Evolutionary conservation across 164 flowering plant species (phyloP), one percentile per base, ranked within the genome.

Genomic region (Stephania yunnanensis): DNA sequence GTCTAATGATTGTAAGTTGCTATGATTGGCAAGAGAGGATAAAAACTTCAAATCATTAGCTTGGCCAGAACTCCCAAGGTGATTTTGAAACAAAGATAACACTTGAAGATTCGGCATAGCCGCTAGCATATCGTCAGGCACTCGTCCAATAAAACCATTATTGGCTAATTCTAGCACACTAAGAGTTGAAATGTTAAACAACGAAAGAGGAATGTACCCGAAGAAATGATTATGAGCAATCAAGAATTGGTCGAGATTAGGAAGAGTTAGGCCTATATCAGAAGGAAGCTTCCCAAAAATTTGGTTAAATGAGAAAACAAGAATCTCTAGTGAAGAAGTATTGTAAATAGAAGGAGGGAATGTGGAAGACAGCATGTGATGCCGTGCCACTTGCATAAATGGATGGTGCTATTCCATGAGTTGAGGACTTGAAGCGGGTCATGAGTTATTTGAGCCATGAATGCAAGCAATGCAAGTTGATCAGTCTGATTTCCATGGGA

Each of bases 311-410:
- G 75, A 4, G 17, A 82, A n/a, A 0, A 74, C 45, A 44, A 87
- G 10, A 12, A 10, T 1, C 7, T 13, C 20, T 1, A 87, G 72
- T 11, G 78, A 77, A 5, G 89, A 80, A 3, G 83, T 6, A 50
- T 85, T 83, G 64, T 78, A 86, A 42, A 86, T 46, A 3, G 83
- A 71, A 8, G 71, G 69, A 73, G 87, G 85, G 25, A 72, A 46
- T 77, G 68, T 1, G 20, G 58, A 15, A 13, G 4, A 30, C 44
- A 9, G 31, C 79, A 77, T 5, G 72, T 30, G n/a, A 77, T 36
- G 6, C 80, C 80, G 1, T 13, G 20, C 80, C 80, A 78, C 70
- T 69, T 30, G 70, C 76, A 77, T 17, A 73, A 77, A 46, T 77
- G 79, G 44, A 73, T 44, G 19, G 79, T 31, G 46, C 69, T 19